Percentiles rank a stretch among this genome's conserved stretches.
Conservation (phyloP, 352 stramenopile species). For the Phytophthora hybrid region DNA sequence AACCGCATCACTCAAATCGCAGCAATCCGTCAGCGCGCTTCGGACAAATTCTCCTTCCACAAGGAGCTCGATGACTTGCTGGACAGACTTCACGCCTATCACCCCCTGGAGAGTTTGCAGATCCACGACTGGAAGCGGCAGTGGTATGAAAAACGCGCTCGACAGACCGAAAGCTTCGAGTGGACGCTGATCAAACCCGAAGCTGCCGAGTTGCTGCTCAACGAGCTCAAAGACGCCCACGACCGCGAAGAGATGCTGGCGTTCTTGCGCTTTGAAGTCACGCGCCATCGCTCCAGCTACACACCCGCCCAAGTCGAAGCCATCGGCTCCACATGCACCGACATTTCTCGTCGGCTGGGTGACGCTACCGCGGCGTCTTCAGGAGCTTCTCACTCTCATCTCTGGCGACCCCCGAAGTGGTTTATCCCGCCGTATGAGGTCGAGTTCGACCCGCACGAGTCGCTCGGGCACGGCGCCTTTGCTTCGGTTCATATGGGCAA, state of each 20-base stretch:
- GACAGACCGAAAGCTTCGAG: slow-evolving; percentile 20
- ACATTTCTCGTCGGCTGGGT: slow-evolving; percentile 32
- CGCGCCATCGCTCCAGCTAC: slow-evolving; percentile 35
- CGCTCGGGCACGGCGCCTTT: slow-evolving; percentile 41
- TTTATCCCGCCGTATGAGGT: slow-evolving; percentile 50
- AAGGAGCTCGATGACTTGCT: slow-evolving; percentile 42
- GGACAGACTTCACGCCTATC: slow-evolving; percentile 10
- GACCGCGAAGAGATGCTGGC: slow-evolving; percentile 41
- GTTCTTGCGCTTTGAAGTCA: slow-evolving; percentile 42
- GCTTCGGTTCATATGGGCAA: slow-evolving; percentile 42
- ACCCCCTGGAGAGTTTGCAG: slow-evolving; percentile 6
- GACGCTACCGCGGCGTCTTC: not conserved
- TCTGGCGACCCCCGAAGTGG: slow-evolving; percentile 39
- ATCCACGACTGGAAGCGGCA: slow-evolving; percentile 42
- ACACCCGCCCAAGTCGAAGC: slow-evolving; percentile 31
- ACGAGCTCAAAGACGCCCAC: slow-evolving; percentile 28
- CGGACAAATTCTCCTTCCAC: slow-evolving; percentile 45
- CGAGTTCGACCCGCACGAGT: slow-evolving; percentile 36
- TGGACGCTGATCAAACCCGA: slow-evolving; percentile 27
- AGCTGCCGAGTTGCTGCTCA: slow-evolving; percentile 21
- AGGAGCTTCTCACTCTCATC: slow-evolving; percentile 11
- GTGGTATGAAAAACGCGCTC: slow-evolving; percentile 35
- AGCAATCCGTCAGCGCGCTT: slow-evolving; percentile 28
- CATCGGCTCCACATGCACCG: slow-evolving; percentile 24
- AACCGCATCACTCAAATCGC: slow-evolving; percentile 34